Evolutionary conservation across 2,329 filamentous ascomycete genomes (phyloP), one percentile per base, ranked within the genome.

Genomic region (Fusarium sp.): DNA sequence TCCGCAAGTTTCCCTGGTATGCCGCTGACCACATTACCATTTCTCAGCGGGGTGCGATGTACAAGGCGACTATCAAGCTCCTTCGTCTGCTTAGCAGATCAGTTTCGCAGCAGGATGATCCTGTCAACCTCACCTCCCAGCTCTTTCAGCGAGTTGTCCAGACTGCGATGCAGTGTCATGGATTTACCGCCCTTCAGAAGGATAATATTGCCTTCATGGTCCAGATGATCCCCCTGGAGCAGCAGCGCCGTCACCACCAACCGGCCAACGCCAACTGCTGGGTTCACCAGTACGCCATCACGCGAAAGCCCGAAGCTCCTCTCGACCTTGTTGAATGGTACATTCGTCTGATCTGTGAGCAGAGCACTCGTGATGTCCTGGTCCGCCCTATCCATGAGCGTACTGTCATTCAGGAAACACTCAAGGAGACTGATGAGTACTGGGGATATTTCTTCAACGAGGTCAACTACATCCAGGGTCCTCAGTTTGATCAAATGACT

Each of bases 1-100:
- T 90, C 42, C 87, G 86, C 68, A 90, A 92, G 83, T 85, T 91
- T 48, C 91, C 91, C 0, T 93, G 91, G 91, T 85, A 88, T 67
- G 84, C 86, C 78, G 84, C 89, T 3, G 81, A 88, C 6, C 75
- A 84, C 60, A 89, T 92, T 81, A 92, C 88, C 13, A 82, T 92
- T 52, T 82, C 84, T 62, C 87, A 92, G 79, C 88, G 90, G 3
- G 81, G 86, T 48, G 80, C 84, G 13, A 81, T 92, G 32, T 90
- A 86, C 75, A 82, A 86, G 17, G 83, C 88, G 1, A 86, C 88
- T 4, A 77, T 84, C 42, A 83, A 85, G 65, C 83, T 92, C 36
- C 78, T 91, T 38, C 78, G 78, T 1, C 79, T 86, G 1, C 84
- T 92, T 1, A 74, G 80, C 39, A 78, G 80, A 5, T 83, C 84